These are phyloP conservation scores for Epichloe brachyelytri DNA, from an alignment of 2,329 filamentous ascomycete species.

Conservation along the genomic window DNA sequence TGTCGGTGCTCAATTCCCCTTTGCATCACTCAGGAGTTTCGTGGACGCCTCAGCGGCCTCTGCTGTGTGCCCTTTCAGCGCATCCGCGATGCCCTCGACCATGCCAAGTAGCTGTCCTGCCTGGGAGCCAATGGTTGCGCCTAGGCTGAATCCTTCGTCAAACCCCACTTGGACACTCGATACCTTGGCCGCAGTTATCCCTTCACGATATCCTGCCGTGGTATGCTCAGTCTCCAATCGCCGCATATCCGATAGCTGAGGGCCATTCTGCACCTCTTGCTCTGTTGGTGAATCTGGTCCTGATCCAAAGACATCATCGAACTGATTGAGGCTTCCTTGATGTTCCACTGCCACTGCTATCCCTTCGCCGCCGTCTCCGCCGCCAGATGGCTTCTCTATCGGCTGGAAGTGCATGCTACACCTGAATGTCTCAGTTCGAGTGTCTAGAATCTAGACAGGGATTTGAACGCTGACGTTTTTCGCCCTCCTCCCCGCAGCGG, in stretches of 20 bases:
- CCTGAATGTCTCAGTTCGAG: not conserved
- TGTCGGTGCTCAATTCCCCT: constrained; percentile 46
- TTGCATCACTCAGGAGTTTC: constrained; percentile 34
- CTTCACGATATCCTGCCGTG: constrained; percentile 84
- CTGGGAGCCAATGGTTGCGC: constrained; percentile 63
- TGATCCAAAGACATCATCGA: constrained; percentile 26
- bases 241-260: constrained; percentile 51
- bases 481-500: not conserved
- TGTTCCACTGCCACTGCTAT: not conserved
- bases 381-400: constrained; percentile 16
- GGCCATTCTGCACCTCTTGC: constrained; percentile 6
- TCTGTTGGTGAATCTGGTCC: constrained; percentile 12
- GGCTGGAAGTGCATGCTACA: constrained; percentile 23
- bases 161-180: constrained; percentile 74
- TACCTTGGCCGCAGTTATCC: constrained; percentile 63
- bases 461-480: constrained; percentile 28
- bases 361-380: constrained; percentile 7
- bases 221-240: constrained; percentile 64
- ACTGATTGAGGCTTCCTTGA: constrained; percentile 9
- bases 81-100: constrained; percentile 55
- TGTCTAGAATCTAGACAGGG: not conserved
- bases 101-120: constrained; percentile 66
- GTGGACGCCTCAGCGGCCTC: constrained; percentile 13
- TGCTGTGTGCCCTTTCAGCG: constrained; percentile 22
- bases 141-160: constrained; percentile 78